Percentiles rank a stretch among this genome's conserved stretches.
These are phyloP conservation scores for Colletotrichum orbiculare DNA, from an alignment of 2,329 filamentous ascomycete genomes.

Conservation along the genomic window DNA sequence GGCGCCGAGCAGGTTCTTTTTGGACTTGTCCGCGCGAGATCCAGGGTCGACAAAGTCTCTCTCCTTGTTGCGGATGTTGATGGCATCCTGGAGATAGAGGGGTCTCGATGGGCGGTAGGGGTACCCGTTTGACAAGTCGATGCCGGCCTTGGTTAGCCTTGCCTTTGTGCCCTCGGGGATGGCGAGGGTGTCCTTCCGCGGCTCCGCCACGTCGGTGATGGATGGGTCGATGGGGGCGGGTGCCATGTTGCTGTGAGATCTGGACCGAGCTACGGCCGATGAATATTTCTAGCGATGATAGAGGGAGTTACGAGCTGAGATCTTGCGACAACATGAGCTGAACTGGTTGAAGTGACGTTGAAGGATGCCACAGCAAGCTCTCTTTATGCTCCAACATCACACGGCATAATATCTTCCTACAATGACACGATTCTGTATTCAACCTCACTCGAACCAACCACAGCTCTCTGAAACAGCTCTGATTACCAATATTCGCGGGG, in stretches of 20 bases:
- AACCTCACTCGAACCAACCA: not conserved
- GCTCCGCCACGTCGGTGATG: conserved; percentile 72
- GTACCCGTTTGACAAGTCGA: conserved; percentile 77
- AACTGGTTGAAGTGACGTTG: not conserved
- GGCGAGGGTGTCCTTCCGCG: conserved; percentile 71
- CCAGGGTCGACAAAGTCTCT: conserved; percentile 69
- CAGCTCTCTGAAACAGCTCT: not conserved
- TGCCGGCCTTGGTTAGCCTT: conserved; percentile 73
- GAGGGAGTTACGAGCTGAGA: not conserved
- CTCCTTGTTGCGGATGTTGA: conserved; percentile 70
- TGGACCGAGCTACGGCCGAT: not conserved
- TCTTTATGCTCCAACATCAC: not conserved
- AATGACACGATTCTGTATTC: not conserved
- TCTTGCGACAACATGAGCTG: not conserved
- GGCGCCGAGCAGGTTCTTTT: conserved; percentile 68
- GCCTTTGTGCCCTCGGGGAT: conserved; percentile 67
- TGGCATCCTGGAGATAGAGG: conserved; percentile 76
- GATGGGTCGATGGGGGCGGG: conserved; percentile 70
- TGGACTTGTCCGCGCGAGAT: conserved; percentile 72
- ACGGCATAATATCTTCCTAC: not conserved
- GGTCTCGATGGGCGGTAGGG: conserved; percentile 76
- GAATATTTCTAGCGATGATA: not conserved
- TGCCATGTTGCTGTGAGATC: conserved; percentile 47
- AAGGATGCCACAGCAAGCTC: not conserved
- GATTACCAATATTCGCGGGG: conserved; percentile 35